Evolutionary conservation across 1,284 basidiomycete species (phyloP), one percentile per base, ranked within the genome.

Genomic region (Schizophyllum amplum): DNA sequence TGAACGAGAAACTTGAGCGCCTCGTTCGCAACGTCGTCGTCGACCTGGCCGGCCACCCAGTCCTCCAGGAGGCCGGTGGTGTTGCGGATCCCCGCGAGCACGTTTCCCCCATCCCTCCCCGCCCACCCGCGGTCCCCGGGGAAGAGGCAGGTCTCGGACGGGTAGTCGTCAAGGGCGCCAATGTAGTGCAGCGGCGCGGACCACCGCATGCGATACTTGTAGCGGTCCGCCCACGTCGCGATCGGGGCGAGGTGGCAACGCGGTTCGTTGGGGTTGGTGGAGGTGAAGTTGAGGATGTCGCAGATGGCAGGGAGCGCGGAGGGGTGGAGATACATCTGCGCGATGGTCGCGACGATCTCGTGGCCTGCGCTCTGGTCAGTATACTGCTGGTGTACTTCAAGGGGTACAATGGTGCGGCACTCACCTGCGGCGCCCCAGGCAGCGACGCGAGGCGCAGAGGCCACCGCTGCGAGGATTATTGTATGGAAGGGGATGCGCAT

Each of bases 1-100:
- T 98, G 94, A 42, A 94, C 82, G 53, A 98, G 75, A 75, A 96
- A 97, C 67, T 92, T 90, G 66, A 96, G 76, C 1, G 92, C 89
- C 66, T 87, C 85, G 63, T 79, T 77, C 4, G 78, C 80, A 22
- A 50, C 59, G 22, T 65, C 65, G 23, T 65, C 17, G 55, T 55
- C 62, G 54, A 66, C 61, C 51, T 64, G 57, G 27, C 63, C 61
- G 50, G 27, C 62, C 21, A 69, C 69, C 67, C 75, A 82, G n/a
- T 79, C 78, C 33, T 75, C 73, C 26, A 88, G 67, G 46, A 84
- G 75, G 55, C 68, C 69, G 0, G 90, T 90, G 47, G 83, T 83
- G 65, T 94, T 94, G 61, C 83, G 75, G 47, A 93, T 82, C 0
- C 75, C 90, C 5, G 81, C 82, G 23, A 95, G 75, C 9, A 95